Conservation (phyloP, 805 yeast species). For the Yarrowia sp. region DNA sequence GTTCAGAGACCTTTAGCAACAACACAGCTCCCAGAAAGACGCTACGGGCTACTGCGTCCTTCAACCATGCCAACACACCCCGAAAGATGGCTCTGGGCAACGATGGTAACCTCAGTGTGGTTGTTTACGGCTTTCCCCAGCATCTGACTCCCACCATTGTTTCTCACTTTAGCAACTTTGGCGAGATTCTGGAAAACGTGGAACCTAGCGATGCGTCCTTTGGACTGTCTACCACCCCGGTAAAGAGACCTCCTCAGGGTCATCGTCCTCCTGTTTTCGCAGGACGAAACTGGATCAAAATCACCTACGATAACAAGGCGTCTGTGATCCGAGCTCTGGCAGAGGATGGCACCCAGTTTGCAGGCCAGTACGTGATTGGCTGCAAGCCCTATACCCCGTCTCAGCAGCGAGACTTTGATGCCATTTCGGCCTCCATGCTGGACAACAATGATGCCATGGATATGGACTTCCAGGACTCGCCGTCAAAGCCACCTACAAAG, state of each 20-base stretch:
- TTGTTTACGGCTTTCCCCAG: constrained; percentile 89
- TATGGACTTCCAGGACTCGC: constrained; percentile 28
- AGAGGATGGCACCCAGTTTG: constrained; percentile 73
- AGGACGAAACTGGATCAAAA: constrained; percentile 88
- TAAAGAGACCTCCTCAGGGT: constrained; percentile 32
- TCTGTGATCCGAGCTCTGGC: constrained; percentile 81
- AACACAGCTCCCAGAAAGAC: constrained; percentile 1
- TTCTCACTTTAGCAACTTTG: constrained; percentile 73
- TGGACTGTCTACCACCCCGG: constrained; percentile 41
- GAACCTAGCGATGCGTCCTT: constrained; percentile 14
- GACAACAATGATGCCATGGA: constrained; percentile 27
- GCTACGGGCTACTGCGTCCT: constrained; percentile 10
- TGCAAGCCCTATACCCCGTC: constrained; percentile 66
- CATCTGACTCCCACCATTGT: constrained; percentile 63
- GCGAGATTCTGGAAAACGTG: constrained; percentile 75
- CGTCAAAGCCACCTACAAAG: constrained; percentile 14
- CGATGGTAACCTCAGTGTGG: constrained; percentile 58
- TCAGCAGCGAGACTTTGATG: constrained; percentile 31
- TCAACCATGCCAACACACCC: constrained; percentile 15
- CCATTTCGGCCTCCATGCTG: constrained; percentile 22
- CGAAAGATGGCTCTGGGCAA: neutral
- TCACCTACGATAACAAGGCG: constrained; percentile 73
- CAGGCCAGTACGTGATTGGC: constrained; percentile 59
- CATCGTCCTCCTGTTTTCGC: constrained; percentile 61
- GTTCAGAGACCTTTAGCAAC: constrained; percentile 3